Base-by-base conservation (phyloP, 352 stramenopile species). In the Peronospora belbahrii region DNA sequence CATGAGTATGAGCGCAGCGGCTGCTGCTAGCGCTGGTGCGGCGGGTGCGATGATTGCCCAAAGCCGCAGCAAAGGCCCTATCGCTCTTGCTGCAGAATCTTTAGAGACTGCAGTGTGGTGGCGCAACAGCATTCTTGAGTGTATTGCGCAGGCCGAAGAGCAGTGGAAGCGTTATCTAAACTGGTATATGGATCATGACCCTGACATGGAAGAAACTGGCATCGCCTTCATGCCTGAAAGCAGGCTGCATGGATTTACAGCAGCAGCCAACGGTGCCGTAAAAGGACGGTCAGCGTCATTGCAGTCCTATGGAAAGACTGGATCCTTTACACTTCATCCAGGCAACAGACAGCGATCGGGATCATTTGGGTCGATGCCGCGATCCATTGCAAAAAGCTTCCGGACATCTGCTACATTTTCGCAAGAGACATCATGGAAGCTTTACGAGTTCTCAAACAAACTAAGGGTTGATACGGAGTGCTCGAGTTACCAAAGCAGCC, bases 101-200 rank as follows among this genome's bases (percentile, higher is more conserved):
- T 46, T 89, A 0, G 81, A 92, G 62, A 89, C 78, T 32, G 81
- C 81, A 10, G 70, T 80, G 7, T 92, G 81, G 81, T 92, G 81
- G 81, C 74, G 81, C 19, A 88, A 87, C 32, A 89, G 81, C 44
- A 87, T 92, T 39, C 35, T 88, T 0, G 81, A 92, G 45, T 92
- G 81, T 32, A 85, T 92, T 48, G 74, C 76, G 0, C 81, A 92
- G 47, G 77, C 81, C 0, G 81, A 92, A 58, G 74, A 87, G 48
- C 77, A 89, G 52, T 92, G 81, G 81, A 86, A 85, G 24, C 78
- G 76, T 23, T 92, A 92, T 34, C 43, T 92, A 13, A 80, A 84
- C 23, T 92, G 81, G 81, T 92, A 92, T 50, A 85, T 92, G 69
- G 77, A 87, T 39, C 75, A 85, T 13, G 79, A 90, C 11, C 61